Conservation (phyloP, 73 alveolate genomes). For the Blepharisma stoltei region DNA sequence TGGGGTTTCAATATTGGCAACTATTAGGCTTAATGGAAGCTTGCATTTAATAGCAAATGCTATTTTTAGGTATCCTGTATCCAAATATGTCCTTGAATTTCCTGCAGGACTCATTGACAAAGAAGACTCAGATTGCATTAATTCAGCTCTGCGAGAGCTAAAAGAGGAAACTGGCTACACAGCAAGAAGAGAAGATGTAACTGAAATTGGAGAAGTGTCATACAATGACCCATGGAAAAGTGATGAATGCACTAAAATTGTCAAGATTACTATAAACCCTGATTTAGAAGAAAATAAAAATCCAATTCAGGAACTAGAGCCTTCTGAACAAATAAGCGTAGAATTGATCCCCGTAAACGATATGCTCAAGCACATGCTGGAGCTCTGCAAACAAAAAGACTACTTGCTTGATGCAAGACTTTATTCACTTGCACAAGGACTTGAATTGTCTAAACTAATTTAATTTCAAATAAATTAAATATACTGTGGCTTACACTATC, state of each 20-base stretch:
- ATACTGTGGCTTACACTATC: background rate
- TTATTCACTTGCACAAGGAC: slow-evolving; percentile 32
- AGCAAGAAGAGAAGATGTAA: slow-evolving; percentile 48
- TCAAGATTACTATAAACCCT: slow-evolving; percentile 31
- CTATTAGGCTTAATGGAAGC: background rate
- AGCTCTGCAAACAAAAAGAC: slow-evolving; percentile 26
- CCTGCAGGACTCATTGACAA: slow-evolving; percentile 75
- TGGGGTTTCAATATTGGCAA: slow-evolving; percentile 16
- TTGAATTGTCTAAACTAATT: background rate
- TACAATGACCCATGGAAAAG: slow-evolving; percentile 81
- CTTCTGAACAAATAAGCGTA: slow-evolving; percentile 32
- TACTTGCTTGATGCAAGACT: slow-evolving; percentile 30
- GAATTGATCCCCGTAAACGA: slow-evolving; percentile 22
- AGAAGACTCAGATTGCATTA: slow-evolving; percentile 35
- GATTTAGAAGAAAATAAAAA: slow-evolving; percentile 24
- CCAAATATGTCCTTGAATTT: slow-evolving; percentile 66
- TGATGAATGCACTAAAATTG: slow-evolving; percentile 38
- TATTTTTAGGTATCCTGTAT: slow-evolving; percentile 56
- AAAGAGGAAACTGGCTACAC: slow-evolving; percentile 79
- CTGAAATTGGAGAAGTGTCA: slow-evolving; percentile 42
- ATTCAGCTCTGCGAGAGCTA: slow-evolving; percentile 64
- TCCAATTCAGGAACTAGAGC: slow-evolving; percentile 31
- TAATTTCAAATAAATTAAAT: too few species aligned
- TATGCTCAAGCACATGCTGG: background rate
- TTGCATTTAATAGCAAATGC: slow-evolving; percentile 40